These are phyloP conservation scores for Leptographium radiaticola DNA, from an alignment of 2,329 filamentous ascomycete genomes.

Conservation along the genomic window DNA sequence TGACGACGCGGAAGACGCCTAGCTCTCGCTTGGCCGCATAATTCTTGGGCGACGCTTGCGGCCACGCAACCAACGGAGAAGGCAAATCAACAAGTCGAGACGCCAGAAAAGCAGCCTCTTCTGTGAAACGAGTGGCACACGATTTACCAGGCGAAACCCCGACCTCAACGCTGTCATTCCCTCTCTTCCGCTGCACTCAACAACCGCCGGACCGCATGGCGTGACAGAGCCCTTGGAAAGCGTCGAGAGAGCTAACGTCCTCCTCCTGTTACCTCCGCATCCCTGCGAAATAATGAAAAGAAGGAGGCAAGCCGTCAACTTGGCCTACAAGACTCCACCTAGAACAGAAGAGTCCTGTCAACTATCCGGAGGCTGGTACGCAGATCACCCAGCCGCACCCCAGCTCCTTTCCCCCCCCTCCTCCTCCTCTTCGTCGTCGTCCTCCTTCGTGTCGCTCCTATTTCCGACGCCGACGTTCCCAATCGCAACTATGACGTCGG, in stretches of 20 bases:
- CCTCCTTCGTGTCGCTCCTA: neutral
- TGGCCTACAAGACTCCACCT: constrained; percentile 26
- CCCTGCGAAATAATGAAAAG: constrained; percentile 10
- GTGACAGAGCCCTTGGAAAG: neutral
- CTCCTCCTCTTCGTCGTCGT: neutral
- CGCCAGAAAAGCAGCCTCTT: no score
- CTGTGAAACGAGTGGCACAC: no score
- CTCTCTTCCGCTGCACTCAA: neutral
- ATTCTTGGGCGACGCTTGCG: no score
- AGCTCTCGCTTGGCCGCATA: no score
- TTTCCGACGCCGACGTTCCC: neutral
- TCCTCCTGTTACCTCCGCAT: neutral
- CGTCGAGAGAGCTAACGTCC: no score
- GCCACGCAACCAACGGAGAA: no score
- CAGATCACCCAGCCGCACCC: constrained; percentile 12
- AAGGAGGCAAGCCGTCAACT: constrained; percentile 27
- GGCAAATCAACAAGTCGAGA: no score
- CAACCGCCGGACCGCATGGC: neutral
- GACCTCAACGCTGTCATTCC: no score
- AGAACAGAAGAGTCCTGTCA: neutral
- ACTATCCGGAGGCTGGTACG: constrained; percentile 30
- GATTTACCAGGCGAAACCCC: no score
- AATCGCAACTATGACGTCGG: constrained; percentile 24
- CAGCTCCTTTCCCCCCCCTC: neutral
- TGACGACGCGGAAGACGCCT: no score